Conservation (phyloP, 352 stramenopile species). For the Globisporangium radiosum region DNA sequence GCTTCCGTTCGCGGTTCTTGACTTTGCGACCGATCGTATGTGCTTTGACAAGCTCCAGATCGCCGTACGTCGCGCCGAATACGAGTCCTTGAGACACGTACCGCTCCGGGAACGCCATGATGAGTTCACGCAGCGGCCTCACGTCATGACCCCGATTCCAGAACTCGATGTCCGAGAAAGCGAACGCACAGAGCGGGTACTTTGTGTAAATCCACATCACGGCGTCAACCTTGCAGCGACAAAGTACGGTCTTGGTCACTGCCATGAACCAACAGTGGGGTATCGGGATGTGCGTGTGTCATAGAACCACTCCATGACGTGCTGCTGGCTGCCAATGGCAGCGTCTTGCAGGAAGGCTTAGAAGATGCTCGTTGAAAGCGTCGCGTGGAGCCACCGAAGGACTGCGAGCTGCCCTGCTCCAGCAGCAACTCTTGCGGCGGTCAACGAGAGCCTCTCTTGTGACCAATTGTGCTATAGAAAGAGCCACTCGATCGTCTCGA, state of each 20-base stretch:
- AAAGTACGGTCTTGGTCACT: not conserved
- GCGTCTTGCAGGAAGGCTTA: conserved; percentile 1
- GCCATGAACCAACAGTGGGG: not conserved
- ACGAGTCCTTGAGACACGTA: conserved; percentile 1
- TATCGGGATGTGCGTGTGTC: not conserved
- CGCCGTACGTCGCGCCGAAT: not conserved
- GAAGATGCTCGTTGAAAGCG: not conserved
- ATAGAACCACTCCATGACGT: conserved; percentile 5
- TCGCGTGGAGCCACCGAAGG: conserved; percentile 1
- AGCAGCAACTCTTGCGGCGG: not conserved
- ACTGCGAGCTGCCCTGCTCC: not conserved
- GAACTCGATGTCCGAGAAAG: not conserved
- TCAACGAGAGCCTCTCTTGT: not conserved
- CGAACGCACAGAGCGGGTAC: not conserved
- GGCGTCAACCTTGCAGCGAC: not conserved
- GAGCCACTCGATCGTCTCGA: conserved; percentile 6
- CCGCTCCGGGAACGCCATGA: conserved; percentile 1
- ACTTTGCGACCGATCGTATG: not conserved
- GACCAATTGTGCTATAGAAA: not conserved
- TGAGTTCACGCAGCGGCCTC: not conserved
- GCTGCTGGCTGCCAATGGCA: not conserved
- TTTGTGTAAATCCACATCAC: conserved; percentile 6
- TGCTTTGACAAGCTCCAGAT: conserved; percentile 1
- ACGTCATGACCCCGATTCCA: no score
- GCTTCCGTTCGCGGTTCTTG: conserved; percentile 4